Evolutionary conservation across 805 yeast species (phyloP).

Genomic region (Teunomyces tritomae): DNA sequence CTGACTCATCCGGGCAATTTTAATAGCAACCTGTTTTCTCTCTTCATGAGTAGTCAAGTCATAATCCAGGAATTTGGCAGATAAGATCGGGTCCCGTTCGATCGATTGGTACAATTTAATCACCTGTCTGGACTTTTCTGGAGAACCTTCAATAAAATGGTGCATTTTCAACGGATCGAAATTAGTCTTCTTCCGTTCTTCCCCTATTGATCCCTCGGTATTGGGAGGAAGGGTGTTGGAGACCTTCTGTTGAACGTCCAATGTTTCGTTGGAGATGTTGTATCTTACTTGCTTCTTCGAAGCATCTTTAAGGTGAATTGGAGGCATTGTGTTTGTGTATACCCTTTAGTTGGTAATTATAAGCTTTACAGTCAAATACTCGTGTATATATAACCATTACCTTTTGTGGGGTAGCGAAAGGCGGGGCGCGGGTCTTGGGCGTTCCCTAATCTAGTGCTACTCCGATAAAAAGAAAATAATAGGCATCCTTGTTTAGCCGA

Average conservation of each 20-base stretch:
- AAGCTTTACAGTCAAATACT: neutral
- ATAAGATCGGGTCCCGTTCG: conserved; percentile 39
- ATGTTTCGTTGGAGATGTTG: neutral
- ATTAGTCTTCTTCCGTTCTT: conserved; percentile 31
- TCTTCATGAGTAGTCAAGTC: conserved; percentile 29
- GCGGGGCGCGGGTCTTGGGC: neutral
- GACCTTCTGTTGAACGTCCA: conserved; percentile 4
- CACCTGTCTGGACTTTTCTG: conserved; percentile 30
- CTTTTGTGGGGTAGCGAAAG: conserved; percentile 2
- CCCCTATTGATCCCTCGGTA: conserved; percentile 16
- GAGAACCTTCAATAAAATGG: conserved; percentile 40
- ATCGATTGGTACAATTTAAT: conserved; percentile 29
- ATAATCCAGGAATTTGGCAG: conserved; percentile 29
- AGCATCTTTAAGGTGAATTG: conserved; percentile 1
- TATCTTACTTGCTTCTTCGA: neutral
- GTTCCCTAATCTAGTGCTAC: neutral
- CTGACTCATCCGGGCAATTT: conserved; percentile 36
- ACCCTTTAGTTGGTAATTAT: neutral
- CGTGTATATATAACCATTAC: neutral
- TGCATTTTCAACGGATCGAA: conserved; percentile 40
- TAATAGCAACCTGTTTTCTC: conserved; percentile 30
- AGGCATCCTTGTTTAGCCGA: neutral
- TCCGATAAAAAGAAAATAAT: neutral
- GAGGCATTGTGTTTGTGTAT: neutral
- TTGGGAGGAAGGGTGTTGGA: conserved; percentile 13